Base-by-base conservation (phyloP, 768 basidiomycete genomes). In the Hygrocybe coccinea region DNA sequence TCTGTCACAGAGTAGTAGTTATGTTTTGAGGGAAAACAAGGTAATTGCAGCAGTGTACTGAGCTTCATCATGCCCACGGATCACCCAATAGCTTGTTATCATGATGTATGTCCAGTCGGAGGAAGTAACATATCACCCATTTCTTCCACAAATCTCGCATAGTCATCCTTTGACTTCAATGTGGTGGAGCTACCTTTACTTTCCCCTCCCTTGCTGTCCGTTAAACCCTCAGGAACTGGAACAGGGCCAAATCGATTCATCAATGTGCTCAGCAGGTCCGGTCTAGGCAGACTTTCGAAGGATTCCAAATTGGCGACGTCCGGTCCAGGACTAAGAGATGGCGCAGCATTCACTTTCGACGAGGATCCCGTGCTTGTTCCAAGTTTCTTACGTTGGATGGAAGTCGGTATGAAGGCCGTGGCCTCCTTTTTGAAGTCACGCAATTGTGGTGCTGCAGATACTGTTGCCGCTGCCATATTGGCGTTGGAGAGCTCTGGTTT, bases 351-450 rank as follows among this genome's bases (percentile, higher is more conserved):
- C 33, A 89, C 64, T 59, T 74, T 79, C 3, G 76, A 60, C 1
- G 73, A 67, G 19, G 72, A 57, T 5, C 74, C 56, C 29, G 55
- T 39, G 33, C n/a, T 21, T 3, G 67, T 63, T 17, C 67, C 67
- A 36, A 72, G 70, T 57, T 79, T 86, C 70, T 88, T 93, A 46
- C 90, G 82, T 69, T 91, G 91, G 50, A 95, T 71, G 2, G 87
- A 77, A 1, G 85, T 67, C 3, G 97, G 97, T 3, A 97, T 83
- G 64, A 99, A 98, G 0, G 89, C 84, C 1, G 92, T 95, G 8
- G 89, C 88, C 68, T 99, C 97, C 70, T 92, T 94, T 74, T 94
- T 92, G 58, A 98, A 76, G 70, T 99, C 92, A 12, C 95, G 88
- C 50, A 99, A 71, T 66, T 92, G 79, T 3, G 97, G 92, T 44